phyloP scores from a whole-genome alignment of 139 green algal species.

The Axilococcus clingmanii region DNA sequence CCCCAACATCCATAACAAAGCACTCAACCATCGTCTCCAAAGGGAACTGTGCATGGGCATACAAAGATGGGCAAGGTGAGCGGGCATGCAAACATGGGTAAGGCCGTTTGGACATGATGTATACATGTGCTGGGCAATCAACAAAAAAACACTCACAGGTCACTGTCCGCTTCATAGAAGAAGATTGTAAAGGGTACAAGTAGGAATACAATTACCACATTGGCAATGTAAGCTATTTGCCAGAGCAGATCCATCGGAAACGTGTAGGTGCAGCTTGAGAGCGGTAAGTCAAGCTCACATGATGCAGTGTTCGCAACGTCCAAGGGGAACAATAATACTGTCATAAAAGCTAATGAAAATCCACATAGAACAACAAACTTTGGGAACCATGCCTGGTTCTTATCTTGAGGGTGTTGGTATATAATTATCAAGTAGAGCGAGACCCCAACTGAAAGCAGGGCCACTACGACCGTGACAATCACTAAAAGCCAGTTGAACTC shows the following conservation, averaged over 20 bases:
- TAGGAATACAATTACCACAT: conserved; percentile 66
- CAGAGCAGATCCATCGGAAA: conserved; percentile 87
- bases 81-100: too few species aligned
- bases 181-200: conserved; percentile 93
- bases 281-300: conserved; percentile 54
- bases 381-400: conserved; percentile 90
- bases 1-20: conserved; percentile 42
- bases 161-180: conserved; percentile 91
- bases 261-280: conserved; percentile 63
- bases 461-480: conserved; percentile 38
- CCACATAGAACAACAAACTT: conserved; percentile 86
- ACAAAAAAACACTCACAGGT: conserved; percentile 50
- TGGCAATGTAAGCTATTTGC: conserved; percentile 75
- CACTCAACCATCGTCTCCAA: conserved; percentile 40
- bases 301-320: conserved; percentile 84
- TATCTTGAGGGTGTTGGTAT: conserved; percentile 92
- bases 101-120: too few species aligned
- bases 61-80: too few species aligned
- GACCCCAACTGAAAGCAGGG: conserved; percentile 49
- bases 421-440: conserved; percentile 83
- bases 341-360: conserved; percentile 74
- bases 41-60: conserved; percentile 44
- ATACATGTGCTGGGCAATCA: too few species aligned
- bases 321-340: conserved; percentile 86
- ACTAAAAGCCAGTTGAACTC: conserved; percentile 29